Percentiles rank a stretch among this genome's conserved stretches.
Evolutionary conservation across 225 moss, liverwort and hornwort species (phyloP).

Genomic region (Bryum argenteum): DNA sequence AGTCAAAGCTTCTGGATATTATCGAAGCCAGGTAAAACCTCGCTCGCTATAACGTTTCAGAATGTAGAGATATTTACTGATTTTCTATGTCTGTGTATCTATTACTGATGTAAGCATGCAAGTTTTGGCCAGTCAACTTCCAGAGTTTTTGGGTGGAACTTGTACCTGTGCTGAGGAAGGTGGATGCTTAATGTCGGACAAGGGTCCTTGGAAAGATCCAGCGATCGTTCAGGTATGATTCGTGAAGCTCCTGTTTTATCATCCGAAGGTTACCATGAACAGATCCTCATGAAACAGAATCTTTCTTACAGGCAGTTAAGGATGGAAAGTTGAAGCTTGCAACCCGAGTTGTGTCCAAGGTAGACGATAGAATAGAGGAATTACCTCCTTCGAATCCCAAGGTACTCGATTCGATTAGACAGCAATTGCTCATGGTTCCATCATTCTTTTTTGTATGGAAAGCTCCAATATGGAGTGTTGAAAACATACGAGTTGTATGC

Average conservation of each 20-base stretch:
- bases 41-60: neutral
- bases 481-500: too few relatives aligned
- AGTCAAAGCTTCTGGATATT: slow-evolving; percentile 72
- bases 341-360: slow-evolving; percentile 40
- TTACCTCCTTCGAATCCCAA: slow-evolving; percentile 31
- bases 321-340: slow-evolving; percentile 57
- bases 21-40: slow-evolving; percentile 74
- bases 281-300: slow-evolving; percentile 9
- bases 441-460: too few relatives aligned
- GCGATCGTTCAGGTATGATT: slow-evolving; percentile 62
- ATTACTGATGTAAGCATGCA: slow-evolving; percentile 32
- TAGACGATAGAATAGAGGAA: slow-evolving; percentile 33
- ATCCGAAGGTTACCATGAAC: neutral
- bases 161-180: slow-evolving; percentile 82
- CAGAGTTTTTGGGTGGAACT: slow-evolving; percentile 82
- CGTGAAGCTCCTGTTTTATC: neutral
- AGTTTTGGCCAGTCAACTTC: slow-evolving; percentile 72
- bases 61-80: neutral
- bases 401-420: slow-evolving; percentile 16
- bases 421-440: too few relatives aligned
- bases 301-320: slow-evolving; percentile 56
- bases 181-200: slow-evolving; percentile 86
- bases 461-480: too few relatives aligned
- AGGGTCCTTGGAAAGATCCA: slow-evolving; percentile 92
- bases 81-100: neutral